phyloP scores from a whole-genome alignment of 495 filamentous ascomycete genomes.

The Xylaria scruposa region DNA sequence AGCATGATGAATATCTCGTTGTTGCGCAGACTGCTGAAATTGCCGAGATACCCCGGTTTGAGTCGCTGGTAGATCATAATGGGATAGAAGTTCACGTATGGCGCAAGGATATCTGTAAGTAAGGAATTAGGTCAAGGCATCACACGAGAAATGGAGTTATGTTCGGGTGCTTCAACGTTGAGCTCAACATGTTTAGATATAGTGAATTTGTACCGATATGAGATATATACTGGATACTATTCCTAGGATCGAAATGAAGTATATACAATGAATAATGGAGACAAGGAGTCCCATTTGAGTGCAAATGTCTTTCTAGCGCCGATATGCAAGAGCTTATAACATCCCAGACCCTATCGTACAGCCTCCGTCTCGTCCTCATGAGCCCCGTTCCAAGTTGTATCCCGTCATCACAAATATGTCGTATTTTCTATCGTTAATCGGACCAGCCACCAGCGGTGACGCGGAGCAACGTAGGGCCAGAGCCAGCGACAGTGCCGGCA shows the following conservation, averaged over 20 bases:
- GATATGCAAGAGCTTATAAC: not conserved
- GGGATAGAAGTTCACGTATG: not conserved
- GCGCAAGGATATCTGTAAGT: not conserved
- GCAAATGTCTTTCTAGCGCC: not conserved
- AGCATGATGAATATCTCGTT: not conserved
- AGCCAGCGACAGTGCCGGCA: conserved; percentile 45
- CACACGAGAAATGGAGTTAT: not conserved
- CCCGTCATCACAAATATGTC: not conserved
- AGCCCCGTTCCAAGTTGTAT: not conserved
- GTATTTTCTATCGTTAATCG: not conserved
- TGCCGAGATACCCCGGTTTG: not conserved
- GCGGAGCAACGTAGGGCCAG: conserved; percentile 34
- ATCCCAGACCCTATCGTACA: not conserved
- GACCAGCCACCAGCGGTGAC: conserved; percentile 41
- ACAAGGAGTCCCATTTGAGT: not conserved
- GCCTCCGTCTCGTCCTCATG: not conserved
- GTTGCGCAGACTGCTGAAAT: not conserved
- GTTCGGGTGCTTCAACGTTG: too few species aligned
- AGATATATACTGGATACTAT: conserved; percentile 17
- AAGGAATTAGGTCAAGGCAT: not conserved
- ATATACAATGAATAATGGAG: conserved; percentile 23
- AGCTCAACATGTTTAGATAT: not conserved
- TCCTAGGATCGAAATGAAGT: not conserved
- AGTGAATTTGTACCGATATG: conserved; percentile 3
- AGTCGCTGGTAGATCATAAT: not conserved